Evolutionary conservation across 495 filamentous ascomycete genomes (phyloP).

Genomic region (Hyphodiscus hymeniophilus): DNA sequence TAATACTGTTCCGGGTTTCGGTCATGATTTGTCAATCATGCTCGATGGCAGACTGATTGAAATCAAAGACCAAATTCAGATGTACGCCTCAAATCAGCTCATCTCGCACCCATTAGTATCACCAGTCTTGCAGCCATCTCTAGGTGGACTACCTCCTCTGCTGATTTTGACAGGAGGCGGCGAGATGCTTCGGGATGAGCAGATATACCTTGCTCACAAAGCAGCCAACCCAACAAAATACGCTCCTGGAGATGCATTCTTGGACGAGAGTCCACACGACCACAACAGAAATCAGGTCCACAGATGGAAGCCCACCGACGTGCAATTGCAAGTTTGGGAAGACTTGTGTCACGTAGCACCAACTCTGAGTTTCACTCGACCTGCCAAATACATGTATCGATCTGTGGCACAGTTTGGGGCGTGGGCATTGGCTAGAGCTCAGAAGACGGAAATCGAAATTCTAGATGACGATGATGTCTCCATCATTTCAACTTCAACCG

Average conservation of each 20-base stretch:
- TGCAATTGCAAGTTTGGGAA: constrained; percentile 96
- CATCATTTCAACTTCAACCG: constrained; percentile 50
- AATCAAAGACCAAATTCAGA: constrained; percentile 88
- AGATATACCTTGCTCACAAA: constrained; percentile 92
- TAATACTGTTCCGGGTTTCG: constrained; percentile 19
- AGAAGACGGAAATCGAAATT: constrained; percentile 70
- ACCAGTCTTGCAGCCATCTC: constrained; percentile 72
- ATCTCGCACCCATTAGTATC: constrained; percentile 84
- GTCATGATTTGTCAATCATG: constrained; percentile 43
- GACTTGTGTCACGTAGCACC: constrained; percentile 87
- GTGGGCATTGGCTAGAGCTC: constrained; percentile 79
- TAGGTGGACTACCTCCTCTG: constrained; percentile 83
- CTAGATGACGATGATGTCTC: constrained; percentile 69
- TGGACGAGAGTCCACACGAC: constrained; percentile 43
- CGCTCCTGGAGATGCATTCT: constrained; percentile 53
- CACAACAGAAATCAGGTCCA: constrained; percentile 48
- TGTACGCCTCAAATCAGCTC: constrained; percentile 86
- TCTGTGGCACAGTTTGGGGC: constrained; percentile 86
- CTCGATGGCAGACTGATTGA: constrained; percentile 62
- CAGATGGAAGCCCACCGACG: constrained; percentile 73
- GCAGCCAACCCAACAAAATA: constrained; percentile 73
- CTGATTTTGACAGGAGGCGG: constrained; percentile 81
- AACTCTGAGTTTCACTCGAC: constrained; percentile 84
- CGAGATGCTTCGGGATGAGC: constrained; percentile 84
- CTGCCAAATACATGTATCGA: constrained; percentile 90